These are phyloP conservation scores for Linum lewisii DNA, from an alignment of 345 rosid species.

Conservation along the genomic window DNA sequence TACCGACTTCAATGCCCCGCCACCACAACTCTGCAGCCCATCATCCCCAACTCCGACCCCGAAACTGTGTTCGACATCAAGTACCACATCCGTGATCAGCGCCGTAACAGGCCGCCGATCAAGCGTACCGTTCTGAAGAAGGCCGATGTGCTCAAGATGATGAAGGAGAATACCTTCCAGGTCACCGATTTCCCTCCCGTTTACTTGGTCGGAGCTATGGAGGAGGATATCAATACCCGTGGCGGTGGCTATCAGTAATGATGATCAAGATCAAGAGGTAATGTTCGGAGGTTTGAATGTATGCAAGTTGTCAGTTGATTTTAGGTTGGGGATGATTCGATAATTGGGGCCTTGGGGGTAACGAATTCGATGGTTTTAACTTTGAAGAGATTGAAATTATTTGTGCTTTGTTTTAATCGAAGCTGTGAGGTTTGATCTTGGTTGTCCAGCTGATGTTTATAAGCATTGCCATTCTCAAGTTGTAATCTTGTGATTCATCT, in stretches of 20 bases:
- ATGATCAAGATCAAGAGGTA: background rate
- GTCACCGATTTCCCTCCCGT: slow-evolving; percentile 64
- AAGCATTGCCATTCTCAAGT: background rate
- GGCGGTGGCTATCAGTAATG: slow-evolving; percentile 62
- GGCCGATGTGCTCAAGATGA: slow-evolving; percentile 62
- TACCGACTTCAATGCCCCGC: slow-evolving; percentile 78
- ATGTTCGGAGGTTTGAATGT: too few species aligned
- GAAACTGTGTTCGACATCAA: slow-evolving; percentile 85
- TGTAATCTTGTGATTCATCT: background rate
- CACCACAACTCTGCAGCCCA: slow-evolving; percentile 36
- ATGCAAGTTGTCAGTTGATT: too few species aligned
- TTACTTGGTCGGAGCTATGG: slow-evolving; percentile 51
- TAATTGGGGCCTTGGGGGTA: too few species aligned
- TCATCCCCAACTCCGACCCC: slow-evolving; percentile 69
- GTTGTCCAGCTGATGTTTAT: too few species aligned
- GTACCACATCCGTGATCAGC: slow-evolving; percentile 67
- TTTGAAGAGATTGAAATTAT: background rate
- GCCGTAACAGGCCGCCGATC: slow-evolving; percentile 78
- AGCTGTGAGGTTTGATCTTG: too few species aligned
- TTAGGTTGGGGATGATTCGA: too few species aligned
- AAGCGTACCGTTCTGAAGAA: slow-evolving; percentile 63
- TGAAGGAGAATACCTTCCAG: slow-evolving; percentile 64
- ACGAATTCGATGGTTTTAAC: too few species aligned
- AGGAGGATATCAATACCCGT: slow-evolving; percentile 48
- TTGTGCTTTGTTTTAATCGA: too few species aligned